A percentile compares a stretch with the other conserved stretches of the same genome.
Evolutionary conservation across 2,329 filamentous ascomycete genomes (phyloP).

Genomic region (Blastomyces gilchristii): DNA sequence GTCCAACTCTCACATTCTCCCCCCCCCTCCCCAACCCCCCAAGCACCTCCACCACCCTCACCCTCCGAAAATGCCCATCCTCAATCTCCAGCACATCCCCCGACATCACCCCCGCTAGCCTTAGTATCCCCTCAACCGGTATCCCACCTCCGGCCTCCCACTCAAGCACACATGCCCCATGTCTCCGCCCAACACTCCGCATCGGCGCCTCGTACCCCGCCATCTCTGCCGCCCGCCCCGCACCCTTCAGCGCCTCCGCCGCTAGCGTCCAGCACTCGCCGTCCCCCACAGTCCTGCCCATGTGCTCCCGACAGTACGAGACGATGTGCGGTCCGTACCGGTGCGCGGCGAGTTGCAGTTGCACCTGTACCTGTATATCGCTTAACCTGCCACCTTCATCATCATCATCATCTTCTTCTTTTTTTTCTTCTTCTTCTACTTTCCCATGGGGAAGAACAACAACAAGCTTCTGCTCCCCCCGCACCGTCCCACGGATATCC

Average conservation of each 20-base stretch:
- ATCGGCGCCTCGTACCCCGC: slow-evolving; percentile 23
- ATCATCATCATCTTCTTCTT: no score
- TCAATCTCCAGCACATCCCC: slow-evolving; percentile 27
- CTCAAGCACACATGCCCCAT: slow-evolving; percentile 23
- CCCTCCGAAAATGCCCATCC: slow-evolving; percentile 20
- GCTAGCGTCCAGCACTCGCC: slow-evolving; percentile 33
- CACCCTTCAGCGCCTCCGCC: slow-evolving; percentile 19
- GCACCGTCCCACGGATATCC: slow-evolving; percentile 23
- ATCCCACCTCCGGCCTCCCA: slow-evolving; percentile 13
- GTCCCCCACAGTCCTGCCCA: slow-evolving; percentile 27
- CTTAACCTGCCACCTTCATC: no score
- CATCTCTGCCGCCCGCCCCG: slow-evolving; percentile 19
- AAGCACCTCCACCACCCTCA: not conserved
- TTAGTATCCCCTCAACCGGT: slow-evolving; percentile 17
- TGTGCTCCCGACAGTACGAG: slow-evolving; percentile 21
- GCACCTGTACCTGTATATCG: no score
- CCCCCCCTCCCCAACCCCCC: slow-evolving; percentile 16
- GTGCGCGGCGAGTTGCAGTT: slow-evolving; percentile 18
- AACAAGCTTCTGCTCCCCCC: slow-evolving; percentile 26
- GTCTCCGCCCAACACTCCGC: slow-evolving; percentile 22
- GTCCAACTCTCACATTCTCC: not conserved
- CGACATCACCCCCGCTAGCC: slow-evolving; percentile 20
- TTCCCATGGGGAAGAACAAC: not conserved
- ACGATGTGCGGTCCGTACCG: slow-evolving; percentile 25
- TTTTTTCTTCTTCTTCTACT: no score